Evolutionary conservation across 495 filamentous ascomycete genomes (phyloP), one percentile per base, ranked within the genome.

Genomic region (Penicillium soppii): DNA sequence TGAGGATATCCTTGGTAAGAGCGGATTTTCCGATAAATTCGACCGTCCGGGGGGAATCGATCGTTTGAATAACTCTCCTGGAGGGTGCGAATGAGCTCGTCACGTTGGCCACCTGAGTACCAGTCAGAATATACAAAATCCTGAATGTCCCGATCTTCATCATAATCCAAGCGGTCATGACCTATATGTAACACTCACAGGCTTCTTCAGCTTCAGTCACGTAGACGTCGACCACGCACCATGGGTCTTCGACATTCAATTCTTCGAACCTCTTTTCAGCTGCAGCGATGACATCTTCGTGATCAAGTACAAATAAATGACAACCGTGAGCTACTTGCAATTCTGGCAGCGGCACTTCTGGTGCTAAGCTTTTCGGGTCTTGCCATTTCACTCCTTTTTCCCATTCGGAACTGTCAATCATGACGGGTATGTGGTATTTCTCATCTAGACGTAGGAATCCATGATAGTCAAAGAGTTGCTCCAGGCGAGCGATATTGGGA

Each of bases 391-490:
- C 40, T 29, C 37, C 19, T 7, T 30, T 23, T 2, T 32, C 7
- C 49, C 49, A 52, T 15, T 43, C 27, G 4, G 21, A 13, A 7
- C 2, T 17, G 5, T 45, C 30, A 5, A 52, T 13, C 27, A 52
- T 9, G 13, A 52, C 41, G 4, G 49, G 49, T 7, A 52, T 35
- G 30, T 45, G 49, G 39, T 10, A 44, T 26, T 26, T 21, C 9
- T 45, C 29, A n/a, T 25, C 26, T 20, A 52, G 41, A 13, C 52
- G 52, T 4, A 27, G 29, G 22, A 26, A 54, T 5, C 52, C 52
- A 17, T 54, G 43, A 10, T 42, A 33, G n/a, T 36, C 30, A 12
- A 48, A 32, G 40, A 43, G 42, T 10, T 16, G 23, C n/a, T 27
- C 13, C 23, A 54, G 38, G 6, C 52, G 52, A 3, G 25, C 23